Conservation (phyloP, 2,329 filamentous ascomycete species). For the Paecilomyces dactylethromorphus region DNA sequence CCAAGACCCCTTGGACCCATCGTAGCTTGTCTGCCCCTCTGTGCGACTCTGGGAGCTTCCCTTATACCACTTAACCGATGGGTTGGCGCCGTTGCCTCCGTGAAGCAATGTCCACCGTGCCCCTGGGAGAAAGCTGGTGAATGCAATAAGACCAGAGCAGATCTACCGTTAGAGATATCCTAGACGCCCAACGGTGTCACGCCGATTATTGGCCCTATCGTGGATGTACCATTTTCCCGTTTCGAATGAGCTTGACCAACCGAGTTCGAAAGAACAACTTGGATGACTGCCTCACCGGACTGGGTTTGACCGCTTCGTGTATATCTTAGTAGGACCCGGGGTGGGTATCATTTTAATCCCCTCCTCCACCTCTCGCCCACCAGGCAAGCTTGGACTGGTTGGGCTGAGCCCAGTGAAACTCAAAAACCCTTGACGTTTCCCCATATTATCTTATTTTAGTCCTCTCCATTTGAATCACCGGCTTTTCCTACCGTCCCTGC, state of each 20-base stretch:
- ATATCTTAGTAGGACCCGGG: neutral
- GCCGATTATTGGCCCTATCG: neutral
- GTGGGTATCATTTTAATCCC: neutral
- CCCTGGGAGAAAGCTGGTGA: neutral
- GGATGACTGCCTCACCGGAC: neutral
- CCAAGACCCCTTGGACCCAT: neutral
- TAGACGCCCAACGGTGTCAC: neutral
- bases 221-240: neutral
- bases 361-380: neutral
- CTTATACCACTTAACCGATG: neutral
- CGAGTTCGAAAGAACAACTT: neutral
- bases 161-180: constrained; percentile 1
- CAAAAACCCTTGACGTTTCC: neutral
- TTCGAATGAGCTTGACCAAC: neutral
- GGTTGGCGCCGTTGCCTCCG: neutral
- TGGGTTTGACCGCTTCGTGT: neutral
- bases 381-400: neutral
- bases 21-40: neutral
- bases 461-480: neutral
- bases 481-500: neutral
- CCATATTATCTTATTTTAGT: neutral
- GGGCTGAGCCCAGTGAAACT: neutral
- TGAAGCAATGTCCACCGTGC: neutral
- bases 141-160: neutral
- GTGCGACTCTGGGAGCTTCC: too few relatives aligned